A percentile compares a stretch with the other conserved stretches of the same genome.
These are phyloP conservation scores for Scenedesmus sp. DNA, from an alignment of 163 green algal species.

Conservation along the genomic window DNA sequence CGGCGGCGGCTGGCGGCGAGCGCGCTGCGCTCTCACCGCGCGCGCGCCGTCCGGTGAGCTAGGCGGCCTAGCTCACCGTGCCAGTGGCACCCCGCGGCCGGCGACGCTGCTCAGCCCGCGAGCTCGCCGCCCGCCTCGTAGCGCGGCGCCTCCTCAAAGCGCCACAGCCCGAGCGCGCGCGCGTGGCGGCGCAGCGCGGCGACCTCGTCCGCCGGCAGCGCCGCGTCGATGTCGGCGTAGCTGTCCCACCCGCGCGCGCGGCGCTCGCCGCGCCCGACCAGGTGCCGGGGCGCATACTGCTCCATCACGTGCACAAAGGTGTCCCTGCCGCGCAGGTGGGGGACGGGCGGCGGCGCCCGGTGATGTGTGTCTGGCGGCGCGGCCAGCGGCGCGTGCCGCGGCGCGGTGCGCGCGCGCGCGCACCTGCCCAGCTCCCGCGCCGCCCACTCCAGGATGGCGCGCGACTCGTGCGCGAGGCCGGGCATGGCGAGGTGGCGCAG, in stretches of 20 bases:
- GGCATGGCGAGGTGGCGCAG: slow-evolving; percentile 46
- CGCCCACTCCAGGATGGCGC: slow-evolving; percentile 38
- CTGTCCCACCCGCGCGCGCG: slow-evolving; percentile 11
- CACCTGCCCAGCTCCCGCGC: slow-evolving; percentile 36
- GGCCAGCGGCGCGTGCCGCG: not conserved
- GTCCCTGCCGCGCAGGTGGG: too few species aligned
- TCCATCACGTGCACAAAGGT: slow-evolving; percentile 48
- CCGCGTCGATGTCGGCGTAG: slow-evolving; percentile 31
- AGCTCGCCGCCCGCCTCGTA: slow-evolving; percentile 32
- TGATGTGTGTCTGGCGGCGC: too few species aligned
- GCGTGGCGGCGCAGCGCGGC: slow-evolving; percentile 30
- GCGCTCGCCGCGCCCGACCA: slow-evolving; percentile 38
- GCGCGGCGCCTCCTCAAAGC: slow-evolving; percentile 44
- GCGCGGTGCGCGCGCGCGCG: not conserved
- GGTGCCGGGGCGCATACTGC: slow-evolving; percentile 36
- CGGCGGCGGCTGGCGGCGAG: too few species aligned
- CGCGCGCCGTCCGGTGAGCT: too few species aligned
- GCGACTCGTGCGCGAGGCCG: slow-evolving; percentile 28
- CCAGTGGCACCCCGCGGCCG: too few species aligned
- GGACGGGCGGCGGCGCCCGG: too few species aligned
- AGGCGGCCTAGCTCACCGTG: too few species aligned
- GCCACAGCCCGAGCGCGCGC: slow-evolving; percentile 34
- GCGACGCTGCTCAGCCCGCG: slow-evolving; percentile 12
- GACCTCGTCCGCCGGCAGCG: not conserved
- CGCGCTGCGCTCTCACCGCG: too few species aligned